phyloP scores from a whole-genome alignment of 2,329 filamentous ascomycete species.

The Monilinia fructigena region DNA sequence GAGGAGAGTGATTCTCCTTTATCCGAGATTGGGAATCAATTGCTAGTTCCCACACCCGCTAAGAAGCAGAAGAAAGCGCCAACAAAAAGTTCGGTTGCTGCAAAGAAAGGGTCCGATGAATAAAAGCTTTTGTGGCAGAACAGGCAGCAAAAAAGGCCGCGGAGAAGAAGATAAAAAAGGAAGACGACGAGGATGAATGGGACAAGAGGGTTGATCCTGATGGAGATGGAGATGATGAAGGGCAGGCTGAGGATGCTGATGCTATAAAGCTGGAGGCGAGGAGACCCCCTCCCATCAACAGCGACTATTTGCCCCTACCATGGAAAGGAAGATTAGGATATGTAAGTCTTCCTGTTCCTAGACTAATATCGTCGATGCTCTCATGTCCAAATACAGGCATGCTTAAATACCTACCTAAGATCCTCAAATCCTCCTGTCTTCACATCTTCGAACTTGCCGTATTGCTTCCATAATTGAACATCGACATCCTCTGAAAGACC shows the following conservation, averaged over 20 bases:
- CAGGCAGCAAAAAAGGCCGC: slow-evolving; percentile 37
- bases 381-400: slow-evolving; percentile 57
- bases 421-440: slow-evolving; percentile 81
- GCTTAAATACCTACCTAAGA: slow-evolving; percentile 87
- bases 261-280: slow-evolving; percentile 36
- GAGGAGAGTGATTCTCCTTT: slow-evolving; percentile 32
- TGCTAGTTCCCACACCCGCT: slow-evolving; percentile 20
- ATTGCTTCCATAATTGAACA: slow-evolving; percentile 90
- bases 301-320: slow-evolving; percentile 76
- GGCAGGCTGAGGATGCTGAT: slow-evolving; percentile 35
- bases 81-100: slow-evolving; percentile 38
- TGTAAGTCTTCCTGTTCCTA: slow-evolving; percentile 51
- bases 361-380: slow-evolving; percentile 9
- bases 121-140: slow-evolving; percentile 38
- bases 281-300: slow-evolving; percentile 73
- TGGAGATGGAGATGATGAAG: slow-evolving; percentile 37
- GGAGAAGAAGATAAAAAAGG: slow-evolving; percentile 34
- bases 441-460: slow-evolving; percentile 81
- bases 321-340: slow-evolving; percentile 91
- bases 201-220: slow-evolving; percentile 36
- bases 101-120: slow-evolving; percentile 40
- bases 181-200: slow-evolving; percentile 35
- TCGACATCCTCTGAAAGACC: slow-evolving; percentile 75
- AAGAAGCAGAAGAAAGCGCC: slow-evolving; percentile 36
- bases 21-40: slow-evolving; percentile 26